phyloP scores from a whole-genome alignment of 225 moss, liverwort and hornwort species.

The Marchantia polymorpha region DNA sequence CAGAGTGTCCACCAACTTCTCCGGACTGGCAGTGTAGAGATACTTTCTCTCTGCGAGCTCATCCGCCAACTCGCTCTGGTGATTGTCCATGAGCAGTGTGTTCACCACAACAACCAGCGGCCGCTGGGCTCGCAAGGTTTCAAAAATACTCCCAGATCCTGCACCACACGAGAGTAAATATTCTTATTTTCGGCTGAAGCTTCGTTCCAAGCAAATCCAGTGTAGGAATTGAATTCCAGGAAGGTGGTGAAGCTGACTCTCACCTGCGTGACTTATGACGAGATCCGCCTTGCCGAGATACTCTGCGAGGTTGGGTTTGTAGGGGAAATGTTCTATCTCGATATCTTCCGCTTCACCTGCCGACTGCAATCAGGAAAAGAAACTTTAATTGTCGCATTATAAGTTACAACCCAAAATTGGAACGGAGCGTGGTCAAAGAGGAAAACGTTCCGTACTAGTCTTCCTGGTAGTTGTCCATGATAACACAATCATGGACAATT shows the following conservation, averaged over 20 bases:
- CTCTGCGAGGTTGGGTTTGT: conserved; percentile 54
- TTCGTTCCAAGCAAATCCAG: neutral
- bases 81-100: conserved; percentile 92
- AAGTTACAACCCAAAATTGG: too few relatives aligned
- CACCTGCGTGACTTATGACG: conserved; percentile 70
- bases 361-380: conserved; percentile 39
- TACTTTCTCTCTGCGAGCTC: conserved; percentile 65
- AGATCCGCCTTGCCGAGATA: conserved; percentile 57
- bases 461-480: too few relatives aligned
- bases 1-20: conserved; percentile 58
- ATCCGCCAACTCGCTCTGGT: conserved; percentile 85
- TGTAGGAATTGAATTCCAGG: neutral
- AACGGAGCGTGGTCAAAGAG: too few relatives aligned
- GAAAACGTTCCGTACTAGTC: too few relatives aligned
- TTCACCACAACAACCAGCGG: conserved; percentile 87
- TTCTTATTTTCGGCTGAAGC: neutral
- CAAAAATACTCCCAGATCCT: conserved; percentile 97
- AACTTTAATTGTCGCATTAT: neutral
- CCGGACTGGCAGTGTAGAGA: conserved; percentile 75
- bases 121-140: conserved; percentile 50
- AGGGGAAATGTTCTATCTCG: conserved; percentile 52
- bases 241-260: neutral
- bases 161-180: conserved; percentile 7
- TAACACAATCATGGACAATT: too few relatives aligned
- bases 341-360: conserved; percentile 56